Conservation (phyloP, 108 stramenopile species). For the Pseudonitzschia multistriata region DNA sequence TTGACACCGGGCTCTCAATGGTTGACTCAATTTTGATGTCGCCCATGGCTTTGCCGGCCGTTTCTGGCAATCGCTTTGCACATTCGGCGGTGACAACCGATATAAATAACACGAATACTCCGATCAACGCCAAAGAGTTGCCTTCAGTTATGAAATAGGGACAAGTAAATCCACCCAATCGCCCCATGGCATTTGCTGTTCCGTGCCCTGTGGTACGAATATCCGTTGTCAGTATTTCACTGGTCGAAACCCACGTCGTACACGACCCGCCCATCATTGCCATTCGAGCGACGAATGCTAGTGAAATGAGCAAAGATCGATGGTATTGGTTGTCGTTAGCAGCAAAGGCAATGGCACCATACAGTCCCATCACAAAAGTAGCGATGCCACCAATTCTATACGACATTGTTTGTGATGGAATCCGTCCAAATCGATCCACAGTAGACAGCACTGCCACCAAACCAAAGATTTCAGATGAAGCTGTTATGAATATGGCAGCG, state of each 20-base stretch:
- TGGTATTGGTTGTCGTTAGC: background rate
- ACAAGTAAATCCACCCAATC: constrained; percentile 47
- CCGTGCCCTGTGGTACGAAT: constrained; percentile 69
- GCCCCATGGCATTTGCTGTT: constrained; percentile 62
- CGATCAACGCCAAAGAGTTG: background rate
- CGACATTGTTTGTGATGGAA: constrained; percentile 34
- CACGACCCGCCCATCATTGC: constrained; percentile 43
- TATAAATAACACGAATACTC: background rate
- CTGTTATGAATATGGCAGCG: constrained; percentile 49
- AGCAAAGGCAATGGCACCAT: background rate
- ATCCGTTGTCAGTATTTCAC: constrained; percentile 54
- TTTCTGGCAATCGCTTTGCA: constrained; percentile 5
- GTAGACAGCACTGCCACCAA: constrained; percentile 35
- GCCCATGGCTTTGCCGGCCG: constrained; percentile 15
- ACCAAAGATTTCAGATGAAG: constrained; percentile 51
- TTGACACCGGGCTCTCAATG: background rate
- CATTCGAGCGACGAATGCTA: constrained; percentile 43
- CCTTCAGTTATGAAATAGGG: constrained; percentile 27
- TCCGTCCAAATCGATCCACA: constrained; percentile 52
- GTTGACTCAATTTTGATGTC: background rate
- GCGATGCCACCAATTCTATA: constrained; percentile 46
- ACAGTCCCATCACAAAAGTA: constrained; percentile 27
- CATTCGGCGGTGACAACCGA: constrained; percentile 12
- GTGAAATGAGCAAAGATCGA: constrained; percentile 3
- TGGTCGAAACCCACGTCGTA: constrained; percentile 48